Conservation (phyloP, 2,329 filamentous ascomycete species). For the Conoideocrella luteorostrata region DNA sequence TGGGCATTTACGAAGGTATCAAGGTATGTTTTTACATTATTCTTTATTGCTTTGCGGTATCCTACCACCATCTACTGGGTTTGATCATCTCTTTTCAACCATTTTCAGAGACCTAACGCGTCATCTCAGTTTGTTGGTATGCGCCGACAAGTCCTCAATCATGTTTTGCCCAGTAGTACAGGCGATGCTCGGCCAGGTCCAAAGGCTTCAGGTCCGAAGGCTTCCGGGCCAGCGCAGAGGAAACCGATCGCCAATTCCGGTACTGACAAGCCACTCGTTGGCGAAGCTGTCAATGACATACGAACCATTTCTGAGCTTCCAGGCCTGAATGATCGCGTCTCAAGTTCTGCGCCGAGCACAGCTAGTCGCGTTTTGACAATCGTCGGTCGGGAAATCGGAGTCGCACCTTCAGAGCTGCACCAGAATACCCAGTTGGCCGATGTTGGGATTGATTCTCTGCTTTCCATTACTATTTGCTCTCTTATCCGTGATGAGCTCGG, state of each 20-base stretch:
- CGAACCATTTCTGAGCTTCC: no score
- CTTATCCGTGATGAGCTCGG: slow-evolving; percentile 49
- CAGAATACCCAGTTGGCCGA: slow-evolving; percentile 48
- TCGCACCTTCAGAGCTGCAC: slow-evolving; percentile 58
- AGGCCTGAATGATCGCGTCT: no score
- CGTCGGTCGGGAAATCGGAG: slow-evolving; percentile 62
- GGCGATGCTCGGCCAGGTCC: neutral
- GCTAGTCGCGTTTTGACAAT: slow-evolving; percentile 20
- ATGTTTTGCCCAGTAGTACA: neutral
- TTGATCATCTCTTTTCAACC: no score
- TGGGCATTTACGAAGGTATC: slow-evolving; percentile 46
- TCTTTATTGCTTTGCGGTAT: no score
- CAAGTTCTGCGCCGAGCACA: neutral
- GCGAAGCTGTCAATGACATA: neutral
- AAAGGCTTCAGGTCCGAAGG: neutral
- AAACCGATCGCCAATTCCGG: neutral
- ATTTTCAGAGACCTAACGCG: no score
- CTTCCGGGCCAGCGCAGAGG: neutral
- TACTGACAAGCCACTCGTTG: neutral
- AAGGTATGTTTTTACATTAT: slow-evolving; percentile 25
- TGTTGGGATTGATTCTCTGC: slow-evolving; percentile 53
- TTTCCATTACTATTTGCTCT: slow-evolving; percentile 50
- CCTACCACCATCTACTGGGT: no score
- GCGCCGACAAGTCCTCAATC: neutral
- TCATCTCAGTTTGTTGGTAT: no score